Conservation (phyloP, 768 basidiomycete species). For the Hygrophorus russula region DNA sequence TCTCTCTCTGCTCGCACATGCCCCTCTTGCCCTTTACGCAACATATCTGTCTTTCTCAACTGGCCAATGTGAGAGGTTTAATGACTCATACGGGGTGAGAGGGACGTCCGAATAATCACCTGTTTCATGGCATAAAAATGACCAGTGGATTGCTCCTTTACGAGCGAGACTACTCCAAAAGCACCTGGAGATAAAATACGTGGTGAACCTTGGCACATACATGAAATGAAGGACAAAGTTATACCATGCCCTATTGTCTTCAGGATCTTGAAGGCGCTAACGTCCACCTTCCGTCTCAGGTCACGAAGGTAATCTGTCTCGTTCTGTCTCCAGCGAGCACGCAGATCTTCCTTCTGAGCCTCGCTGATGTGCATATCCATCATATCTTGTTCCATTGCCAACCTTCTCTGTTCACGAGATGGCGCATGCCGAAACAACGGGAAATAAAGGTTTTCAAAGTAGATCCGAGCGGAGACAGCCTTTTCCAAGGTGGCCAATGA, state of each 20-base stretch:
- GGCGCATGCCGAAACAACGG: slow-evolving; percentile 75
- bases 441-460: slow-evolving; percentile 88
- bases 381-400: slow-evolving; percentile 87
- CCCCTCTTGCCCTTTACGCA: slow-evolving; percentile 93
- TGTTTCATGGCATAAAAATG: slow-evolving; percentile 95
- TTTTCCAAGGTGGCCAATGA: slow-evolving; percentile 89
- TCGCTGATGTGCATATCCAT: slow-evolving; percentile 57
- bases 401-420: slow-evolving; percentile 73
- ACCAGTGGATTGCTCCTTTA: slow-evolving; percentile 69
- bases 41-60: slow-evolving; percentile 86
- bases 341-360: slow-evolving; percentile 57
- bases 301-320: slow-evolving; percentile 89
- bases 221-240: slow-evolving; percentile 7
- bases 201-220: slow-evolving; percentile 7
- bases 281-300: slow-evolving; percentile 70
- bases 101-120: slow-evolving; percentile 28
- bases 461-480: slow-evolving; percentile 85
- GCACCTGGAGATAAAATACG: slow-evolving; percentile 47
- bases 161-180: slow-evolving; percentile 92
- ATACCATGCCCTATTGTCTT: slow-evolving; percentile 92
- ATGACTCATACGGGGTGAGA: slow-evolving; percentile 2
- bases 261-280: slow-evolving; percentile 76
- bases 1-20: slow-evolving; percentile 96
- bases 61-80: slow-evolving; percentile 21
- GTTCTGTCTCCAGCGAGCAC: slow-evolving; percentile 72